phyloP scores from a whole-genome alignment of 2,329 filamentous ascomycete species.

The Trichoderma gracile region DNA sequence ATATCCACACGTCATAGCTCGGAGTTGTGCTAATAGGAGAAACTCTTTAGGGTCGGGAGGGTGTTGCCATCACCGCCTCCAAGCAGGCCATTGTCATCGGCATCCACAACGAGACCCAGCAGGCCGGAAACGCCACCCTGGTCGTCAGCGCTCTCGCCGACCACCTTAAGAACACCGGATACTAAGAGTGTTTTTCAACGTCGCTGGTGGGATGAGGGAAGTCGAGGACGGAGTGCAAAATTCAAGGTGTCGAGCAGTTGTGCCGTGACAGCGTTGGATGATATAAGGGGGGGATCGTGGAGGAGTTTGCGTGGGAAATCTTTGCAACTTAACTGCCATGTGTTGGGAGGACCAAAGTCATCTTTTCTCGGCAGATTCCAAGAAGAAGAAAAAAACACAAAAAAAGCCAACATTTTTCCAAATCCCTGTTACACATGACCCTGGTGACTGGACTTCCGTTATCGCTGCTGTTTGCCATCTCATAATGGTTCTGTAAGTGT shows the following conservation, averaged over 20 bases:
- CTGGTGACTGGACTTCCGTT: slow-evolving; percentile 34
- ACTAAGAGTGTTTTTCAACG: slow-evolving; percentile 53
- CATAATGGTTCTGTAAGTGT: neutral
- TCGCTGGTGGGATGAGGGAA: neutral
- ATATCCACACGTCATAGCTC: no score
- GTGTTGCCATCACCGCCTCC: slow-evolving; percentile 82
- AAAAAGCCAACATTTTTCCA: slow-evolving; percentile 1
- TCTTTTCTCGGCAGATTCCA: slow-evolving; percentile 9
- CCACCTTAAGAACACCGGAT: slow-evolving; percentile 77
- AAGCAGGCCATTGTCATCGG: slow-evolving; percentile 84
- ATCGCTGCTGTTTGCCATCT: neutral
- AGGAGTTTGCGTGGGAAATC: slow-evolving; percentile 23
- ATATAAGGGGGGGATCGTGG: neutral
- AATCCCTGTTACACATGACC: slow-evolving; percentile 30
- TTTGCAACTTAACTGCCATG: slow-evolving; percentile 24
- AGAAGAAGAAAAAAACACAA: neutral
- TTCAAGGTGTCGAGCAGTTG: neutral
- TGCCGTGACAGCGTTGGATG: slow-evolving; percentile 21
- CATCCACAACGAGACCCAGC: slow-evolving; percentile 74
- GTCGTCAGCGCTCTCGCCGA: slow-evolving; percentile 83
- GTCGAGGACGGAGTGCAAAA: neutral
- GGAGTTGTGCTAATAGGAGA: slow-evolving; percentile 14
- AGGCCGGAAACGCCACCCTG: slow-evolving; percentile 73
- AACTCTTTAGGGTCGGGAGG: slow-evolving; percentile 67
- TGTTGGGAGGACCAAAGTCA: slow-evolving; percentile 21